Base-by-base conservation (phyloP, 106 monocot genomes). In the Acorus calamus region DNA sequence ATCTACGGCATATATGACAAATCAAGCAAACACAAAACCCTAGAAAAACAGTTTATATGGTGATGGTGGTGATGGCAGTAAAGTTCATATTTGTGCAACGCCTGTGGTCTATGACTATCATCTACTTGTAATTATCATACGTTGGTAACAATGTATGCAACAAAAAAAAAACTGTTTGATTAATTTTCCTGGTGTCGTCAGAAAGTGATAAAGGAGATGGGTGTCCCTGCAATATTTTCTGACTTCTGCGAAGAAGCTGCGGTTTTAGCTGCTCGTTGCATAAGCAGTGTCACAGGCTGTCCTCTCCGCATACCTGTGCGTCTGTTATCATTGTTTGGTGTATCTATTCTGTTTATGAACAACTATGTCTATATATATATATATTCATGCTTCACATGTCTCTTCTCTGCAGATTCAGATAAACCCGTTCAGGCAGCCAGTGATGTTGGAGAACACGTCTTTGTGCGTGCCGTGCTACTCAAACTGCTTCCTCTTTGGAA, bases 191-290 rank as follows among this genome's bases (percentile, higher is more conserved):
- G 11, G 52, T 41, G 14, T 62, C 10, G 11, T 3, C 72, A 92
- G 98, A 73, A 83, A 59, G 61, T 92, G 52, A 83, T 98, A 42
- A 85, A 72, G 52, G 60, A 80, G 55, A 85, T 84, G 56, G 69
- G 77, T 4, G 60, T 98, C 56, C 90, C 85, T 9, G 79, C 87
- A 57, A 46, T 88, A 49, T 98, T 98, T 63, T 83, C 88, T 7
- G 98, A 98, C 67, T 98, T 73, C 65, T 98, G 98, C 61, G 98
- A 98, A 58, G 92, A 98, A 88, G 98, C 98, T 81, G 98, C 98
- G 50, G 46, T 69, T 71, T 55, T 88, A 55, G 85, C 83, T 11
- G 72, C 81, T 12, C 11, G 47, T 55, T 85, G 98, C 77, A 83
- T 98, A 64, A 57, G 65, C 69, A 69, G 59, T 42, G 73, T 81